Percentiles rank a stretch among this genome's conserved stretches.
phyloP scores from a whole-genome alignment of 192 early-diverging fungal species.

The Entophlyctis luteolus region DNA sequence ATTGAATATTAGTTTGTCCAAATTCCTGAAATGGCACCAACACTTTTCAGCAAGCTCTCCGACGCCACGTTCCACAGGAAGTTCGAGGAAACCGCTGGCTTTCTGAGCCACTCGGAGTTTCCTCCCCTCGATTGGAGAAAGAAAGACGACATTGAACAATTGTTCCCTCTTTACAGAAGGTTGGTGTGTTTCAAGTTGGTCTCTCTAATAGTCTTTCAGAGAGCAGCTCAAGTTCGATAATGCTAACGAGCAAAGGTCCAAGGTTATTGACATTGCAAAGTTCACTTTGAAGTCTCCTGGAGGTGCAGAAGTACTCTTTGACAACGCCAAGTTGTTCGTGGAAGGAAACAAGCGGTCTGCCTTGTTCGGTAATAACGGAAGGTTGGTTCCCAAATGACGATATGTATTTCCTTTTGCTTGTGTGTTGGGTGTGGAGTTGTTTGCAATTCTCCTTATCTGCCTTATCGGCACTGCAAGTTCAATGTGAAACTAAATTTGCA shows the following conservation, averaged over 20 bases:
- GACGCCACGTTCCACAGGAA: conserved; percentile 17
- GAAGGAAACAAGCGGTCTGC: conserved; percentile 22
- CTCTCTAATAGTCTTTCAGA: neutral
- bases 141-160: conserved; percentile 13
- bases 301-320: conserved; percentile 7
- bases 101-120: conserved; percentile 6
- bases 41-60: neutral
- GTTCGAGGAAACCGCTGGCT: conserved; percentile 20
- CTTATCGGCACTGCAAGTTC: neutral
- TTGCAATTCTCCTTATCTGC: neutral
- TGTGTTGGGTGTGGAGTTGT: neutral
- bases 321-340: conserved; percentile 18
- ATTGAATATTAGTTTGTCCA: neutral
- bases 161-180: conserved; percentile 11
- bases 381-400: too few species aligned
- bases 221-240: conserved; percentile 19
- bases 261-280: conserved; percentile 19
- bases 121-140: conserved; percentile 11
- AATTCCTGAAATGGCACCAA: neutral
- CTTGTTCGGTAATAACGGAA: conserved; percentile 23
- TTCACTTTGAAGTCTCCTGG: conserved; percentile 19
- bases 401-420: neutral
- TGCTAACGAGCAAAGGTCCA: neutral
- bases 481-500: neutral
- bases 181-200: neutral